These are phyloP conservation scores for Gracilariopsis chorda DNA, from an alignment of 23 red algal species.

Conservation along the genomic window DNA sequence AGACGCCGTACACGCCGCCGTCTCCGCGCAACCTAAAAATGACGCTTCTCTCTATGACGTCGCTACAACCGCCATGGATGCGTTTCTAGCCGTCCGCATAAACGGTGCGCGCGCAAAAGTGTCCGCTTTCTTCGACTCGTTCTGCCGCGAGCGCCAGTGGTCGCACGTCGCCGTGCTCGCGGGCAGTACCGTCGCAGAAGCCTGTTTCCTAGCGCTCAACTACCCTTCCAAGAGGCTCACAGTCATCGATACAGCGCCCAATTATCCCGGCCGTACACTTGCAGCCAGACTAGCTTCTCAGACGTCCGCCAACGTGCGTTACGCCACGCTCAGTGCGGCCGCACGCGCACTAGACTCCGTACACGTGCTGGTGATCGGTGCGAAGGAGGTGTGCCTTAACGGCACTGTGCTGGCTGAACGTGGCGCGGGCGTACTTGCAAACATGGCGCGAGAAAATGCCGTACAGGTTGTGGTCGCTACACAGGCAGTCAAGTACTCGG, in stretches of 20 bases:
- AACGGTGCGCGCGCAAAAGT: conserved; percentile 36
- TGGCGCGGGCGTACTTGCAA: neutral
- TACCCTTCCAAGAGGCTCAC: conserved; percentile 4
- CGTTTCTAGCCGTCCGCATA: conserved; percentile 32
- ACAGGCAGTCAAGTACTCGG: conserved; percentile 41
- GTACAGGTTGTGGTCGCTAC: conserved; percentile 30
- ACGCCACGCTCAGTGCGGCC: neutral
- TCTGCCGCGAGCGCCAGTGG: conserved; percentile 16
- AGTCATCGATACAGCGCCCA: conserved; percentile 23
- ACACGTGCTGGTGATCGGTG: conserved; percentile 20
- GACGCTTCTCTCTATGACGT: neutral
- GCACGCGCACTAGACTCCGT: neutral
- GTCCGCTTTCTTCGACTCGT: conserved; percentile 42
- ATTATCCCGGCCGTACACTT: neutral
- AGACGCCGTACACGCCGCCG: neutral
- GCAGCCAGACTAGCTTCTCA: conserved; percentile 1
- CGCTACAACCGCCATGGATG: neutral
- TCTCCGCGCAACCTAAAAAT: neutral
- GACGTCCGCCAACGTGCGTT: conserved; percentile 8
- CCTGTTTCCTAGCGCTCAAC: conserved; percentile 39
- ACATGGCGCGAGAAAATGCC: conserved; percentile 8
- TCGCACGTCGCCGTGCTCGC: conserved; percentile 14
- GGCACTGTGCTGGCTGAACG: neutral
- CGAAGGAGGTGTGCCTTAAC: conserved; percentile 29
- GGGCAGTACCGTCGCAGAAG: conserved; percentile 23